Base-by-base conservation (phyloP, 164 flowering plant species). In the Nelumbo lutea region DNA sequence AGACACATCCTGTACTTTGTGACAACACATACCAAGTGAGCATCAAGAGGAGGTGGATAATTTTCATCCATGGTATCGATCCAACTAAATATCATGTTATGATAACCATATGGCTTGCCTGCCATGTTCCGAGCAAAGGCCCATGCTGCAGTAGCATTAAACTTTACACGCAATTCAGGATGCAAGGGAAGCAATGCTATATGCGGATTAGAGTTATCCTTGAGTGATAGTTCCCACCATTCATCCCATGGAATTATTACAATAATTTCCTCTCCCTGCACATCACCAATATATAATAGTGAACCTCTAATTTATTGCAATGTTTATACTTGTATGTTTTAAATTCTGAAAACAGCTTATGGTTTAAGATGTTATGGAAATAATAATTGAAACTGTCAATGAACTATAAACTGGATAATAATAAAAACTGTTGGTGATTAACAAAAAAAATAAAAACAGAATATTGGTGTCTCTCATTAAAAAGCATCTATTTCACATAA, bases 61-160 rank as follows among this genome's bases (percentile, higher is more conserved):
- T 96, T 96, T 76, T 89, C 96, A 58, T 86, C 83, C 43, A 88
- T 74, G 42, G 98, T 91, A 73, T 96, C 99, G 69, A 96, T 96
- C 99, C 98, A 96, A 78, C 98, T 96, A 70, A 96, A 96, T 72
- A 96, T 96, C 99, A 96, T 93, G 83, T 96, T 96, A 73, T 96
- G 99, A 73, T 96, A 96, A 69, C 99, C 99, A 83, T 96, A 96
- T 66, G 98, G 99, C 78, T 88, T 88, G 61, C 99, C 99, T 27
- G 87, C 69, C 98, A 96, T 96, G 83, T 87, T 89, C 57, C 87
- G 84, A 58, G 96, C 98, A 86, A 86, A 96, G 45, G 84, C 88
- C 99, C 99, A 96, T 14, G 99, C 99, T 53, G 99, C 97, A 70
- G 96, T 86, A 40, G 67, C 66, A 73, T 96, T 89, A 74, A 93